Percentiles rank a stretch among this genome's conserved stretches.
phyloP scores from a whole-genome alignment of 2,329 filamentous ascomycete species.

The Aureobasidium melanogenum region DNA sequence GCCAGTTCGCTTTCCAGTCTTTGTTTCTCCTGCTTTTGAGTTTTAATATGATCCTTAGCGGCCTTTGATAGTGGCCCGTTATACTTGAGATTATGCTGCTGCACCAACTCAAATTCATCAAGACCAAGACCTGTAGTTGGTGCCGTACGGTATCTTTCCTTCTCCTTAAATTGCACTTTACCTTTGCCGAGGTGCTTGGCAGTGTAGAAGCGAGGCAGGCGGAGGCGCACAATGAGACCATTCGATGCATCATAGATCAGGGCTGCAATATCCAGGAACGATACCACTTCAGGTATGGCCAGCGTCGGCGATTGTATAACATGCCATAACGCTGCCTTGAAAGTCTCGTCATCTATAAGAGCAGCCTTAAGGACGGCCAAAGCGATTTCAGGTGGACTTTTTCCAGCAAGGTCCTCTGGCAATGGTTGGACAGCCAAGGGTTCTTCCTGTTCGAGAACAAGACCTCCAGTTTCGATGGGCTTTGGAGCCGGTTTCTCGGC shows the following conservation, averaged over 20 bases:
- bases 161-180: slow-evolving; percentile 24
- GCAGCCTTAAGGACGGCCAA: slow-evolving; percentile 47
- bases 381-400: slow-evolving; percentile 47
- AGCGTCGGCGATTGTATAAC: slow-evolving; percentile 44
- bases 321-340: slow-evolving; percentile 48
- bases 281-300: slow-evolving; percentile 44
- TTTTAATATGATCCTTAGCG: slow-evolving; percentile 14
- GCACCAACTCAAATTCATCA: slow-evolving; percentile 23
- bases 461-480: slow-evolving; percentile 30
- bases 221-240: slow-evolving; percentile 40
- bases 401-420: slow-evolving; percentile 46
- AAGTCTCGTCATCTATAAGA: slow-evolving; percentile 37
- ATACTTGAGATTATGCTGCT: slow-evolving; percentile 23
- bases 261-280: slow-evolving; percentile 49
- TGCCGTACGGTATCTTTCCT: slow-evolving; percentile 19
- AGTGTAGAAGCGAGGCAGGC: slow-evolving; percentile 50
- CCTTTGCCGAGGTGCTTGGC: slow-evolving; percentile 45
- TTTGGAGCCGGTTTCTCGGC: slow-evolving; percentile 22
- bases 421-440: slow-evolving; percentile 37
- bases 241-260: slow-evolving; percentile 47
- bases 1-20: neutral
- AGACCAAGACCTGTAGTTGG: slow-evolving; percentile 21
- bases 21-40: slow-evolving; percentile 12
- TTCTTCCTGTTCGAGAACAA: slow-evolving; percentile 52
- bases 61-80: slow-evolving; percentile 21